Evolutionary conservation across 2,329 filamentous ascomycete genomes (phyloP), one percentile per base, ranked within the genome.

Genomic region (Pseudogymnoascus verrucosus): DNA sequence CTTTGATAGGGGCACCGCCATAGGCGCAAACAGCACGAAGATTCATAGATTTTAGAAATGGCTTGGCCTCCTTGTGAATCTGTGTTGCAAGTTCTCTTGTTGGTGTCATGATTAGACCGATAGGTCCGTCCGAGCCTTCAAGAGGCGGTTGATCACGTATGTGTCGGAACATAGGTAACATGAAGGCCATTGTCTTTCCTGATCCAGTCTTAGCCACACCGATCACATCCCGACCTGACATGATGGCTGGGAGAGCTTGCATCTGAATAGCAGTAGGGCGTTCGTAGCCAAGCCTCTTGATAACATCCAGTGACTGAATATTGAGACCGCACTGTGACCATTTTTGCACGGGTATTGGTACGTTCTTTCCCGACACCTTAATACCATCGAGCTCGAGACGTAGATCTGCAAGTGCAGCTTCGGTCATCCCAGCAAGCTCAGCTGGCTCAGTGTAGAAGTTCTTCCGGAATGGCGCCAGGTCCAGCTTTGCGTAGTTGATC

Each of bases 181-280:
- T 78, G 74, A 98, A 99, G 5, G 95, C 95, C 70, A 98, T 87
- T 0, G 95, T 99, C 79, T 99, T 99, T 74, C 95, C 95, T 26
- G 95, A 98, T 4, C 95, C 95, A 26, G 95, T 99, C 79, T 98
- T 98, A 16, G 95, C 95, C 62, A 99, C 92, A 68, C 93, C 95
- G 67, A 99, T 91, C 39, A 97, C 90, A 78, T 99, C 95, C 69
- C 92, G 86, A 8, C 95, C 95, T 28, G 93, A 96, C 90, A 98
- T 97, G 71, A 97, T 90, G 8, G 92, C 88, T 1, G 95, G 95
- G 65, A 98, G 87, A 2, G 95, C 95, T 76, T 99, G 95, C 76
- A 93, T 88, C 76, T 99, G 95, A 70, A 99, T 98, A 0, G 93
- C 85, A 0, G 95, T 98, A 0, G 95, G 93, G 72, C 87, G 89